Evolutionary conservation across 257 asterid species (phyloP), one percentile per base, ranked within the genome.

Genomic region (Oldenlandia corymbosa): DNA sequence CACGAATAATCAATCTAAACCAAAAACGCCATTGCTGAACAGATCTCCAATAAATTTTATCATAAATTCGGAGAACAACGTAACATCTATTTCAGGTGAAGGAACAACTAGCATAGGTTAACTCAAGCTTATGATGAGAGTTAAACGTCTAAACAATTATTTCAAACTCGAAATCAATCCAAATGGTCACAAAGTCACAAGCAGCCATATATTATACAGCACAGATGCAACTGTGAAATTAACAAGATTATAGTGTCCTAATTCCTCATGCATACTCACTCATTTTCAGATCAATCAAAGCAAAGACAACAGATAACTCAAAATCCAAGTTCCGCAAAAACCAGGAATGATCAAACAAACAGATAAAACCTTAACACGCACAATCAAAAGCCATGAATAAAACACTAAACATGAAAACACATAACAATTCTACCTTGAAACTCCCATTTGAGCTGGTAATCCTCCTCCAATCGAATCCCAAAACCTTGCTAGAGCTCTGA

Each of bases 381-480:
- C 70, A 41, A 36, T 45, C 30, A 46, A 60, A 61, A 18, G 24
- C 47, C 37, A 27, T 13, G 60, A 4, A 27, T 10, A 27, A 7
- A 53, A 26, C 10, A 16, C 41, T 54, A 31, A 55, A 55, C 13
- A 54, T 30, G 39, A 4, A 4, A 34, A 34, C 9, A 9, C 6
- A 3, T 18, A 54, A 2, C 14, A 28, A 54, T 0, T 5, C 10
- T 57, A 77, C 82, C 82, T 73, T 73, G 43, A 77, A 62, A 32
- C 66, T 42, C 65, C 72, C 74, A 53, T 58, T 67, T 30, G 50
- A 51, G 31, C 16, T 32, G 48, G 76, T 34, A 52, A 0, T 69
- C 67, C 67, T 53, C 11, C 39, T 67, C 76, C 76, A 77, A 27
- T 77, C 76, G 42, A 77, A 10, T 45, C 76, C 74, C 75, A 73